Evolutionary conservation across 352 stramenopile genomes (phyloP), one percentile per base, ranked within the genome.

Genomic region (Phytophthora megakarya): DNA sequence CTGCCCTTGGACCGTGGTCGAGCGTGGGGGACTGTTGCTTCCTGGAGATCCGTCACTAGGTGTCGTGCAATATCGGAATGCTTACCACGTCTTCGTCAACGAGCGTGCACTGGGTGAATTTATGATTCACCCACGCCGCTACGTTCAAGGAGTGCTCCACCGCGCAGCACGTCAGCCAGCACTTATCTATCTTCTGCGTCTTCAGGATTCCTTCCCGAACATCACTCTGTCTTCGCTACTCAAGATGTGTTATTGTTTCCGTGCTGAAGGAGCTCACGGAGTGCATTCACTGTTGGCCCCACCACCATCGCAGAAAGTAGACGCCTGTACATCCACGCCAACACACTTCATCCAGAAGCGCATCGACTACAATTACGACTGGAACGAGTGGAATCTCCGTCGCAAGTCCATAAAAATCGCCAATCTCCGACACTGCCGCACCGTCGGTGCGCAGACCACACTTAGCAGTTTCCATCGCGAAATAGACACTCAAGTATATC

Each of bases 301-400:
- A 0, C 67, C 76, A 12, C 47, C 70, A 16, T 74, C 73, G 2
- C 81, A 85, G 35, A 96, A 93, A 71, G 75, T 91, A 7, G 92
- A 98, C 65, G 90, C 86, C 18, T 85, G 78, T 48, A 98, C 91
- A 28, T 79, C 85, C 56, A 98, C 94, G 26, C 95, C 94, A 7
- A 80, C 81, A 21, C 94, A 98, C 70, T 98, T 98, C 75, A 52
- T 96, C 6, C 89, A 98, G 48, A 97, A 93, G 70, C 70, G 90
- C 61, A 89, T 98, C 16, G 93, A 98, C 76, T 82, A 82, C 59
- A 84, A 86, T 40, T 98, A 98, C 73, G 86, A 97, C 48, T 98
- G 93, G 92, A 98, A 98, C 76, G 93, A 98, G 69, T 98, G 95
- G 95, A 90, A 81, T 49, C 74, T 98, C 42, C 81, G 94, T 13